Conservation (phyloP, 176 grass and related monocot genomes). For the Olyra latifolia region DNA sequence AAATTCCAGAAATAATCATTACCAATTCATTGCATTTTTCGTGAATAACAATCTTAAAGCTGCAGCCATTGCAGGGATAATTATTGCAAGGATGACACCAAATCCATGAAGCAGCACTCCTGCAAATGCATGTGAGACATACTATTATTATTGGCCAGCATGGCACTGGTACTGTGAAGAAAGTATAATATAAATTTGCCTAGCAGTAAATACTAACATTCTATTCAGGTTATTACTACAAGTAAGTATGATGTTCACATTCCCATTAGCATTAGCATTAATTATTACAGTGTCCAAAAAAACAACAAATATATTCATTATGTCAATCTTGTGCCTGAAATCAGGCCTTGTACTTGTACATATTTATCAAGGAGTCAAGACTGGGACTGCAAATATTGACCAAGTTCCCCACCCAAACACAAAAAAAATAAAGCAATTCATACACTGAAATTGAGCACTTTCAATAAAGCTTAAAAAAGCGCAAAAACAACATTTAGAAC, state of each 20-base stretch:
- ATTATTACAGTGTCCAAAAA: not conserved
- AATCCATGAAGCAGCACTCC: conserved; percentile 82
- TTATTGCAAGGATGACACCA: conserved; percentile 76
- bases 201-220: not conserved
- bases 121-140: conserved; percentile 55
- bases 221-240: conserved; percentile 18
- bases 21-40: conserved; percentile 98
- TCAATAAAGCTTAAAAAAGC: not conserved
- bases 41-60: conserved; percentile 81
- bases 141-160: conserved; percentile 29
- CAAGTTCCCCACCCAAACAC: not conserved
- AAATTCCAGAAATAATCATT: conserved; percentile 31
- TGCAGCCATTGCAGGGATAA: conserved; percentile 70
- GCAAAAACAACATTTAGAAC: not conserved
- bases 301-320: not conserved
- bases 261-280: not conserved
- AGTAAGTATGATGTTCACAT: not conserved
- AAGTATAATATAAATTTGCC: conserved; percentile 10
- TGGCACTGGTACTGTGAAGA: not conserved
- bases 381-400: not conserved
- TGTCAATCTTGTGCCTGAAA: not conserved
- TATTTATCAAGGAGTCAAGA: not conserved
- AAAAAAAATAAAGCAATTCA: conserved; percentile 13
- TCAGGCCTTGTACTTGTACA: too few relatives aligned
- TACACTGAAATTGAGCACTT: not conserved